These are phyloP conservation scores for Pythium apleroticum DNA, from an alignment of 352 stramenopile species.

Conservation along the genomic window DNA sequence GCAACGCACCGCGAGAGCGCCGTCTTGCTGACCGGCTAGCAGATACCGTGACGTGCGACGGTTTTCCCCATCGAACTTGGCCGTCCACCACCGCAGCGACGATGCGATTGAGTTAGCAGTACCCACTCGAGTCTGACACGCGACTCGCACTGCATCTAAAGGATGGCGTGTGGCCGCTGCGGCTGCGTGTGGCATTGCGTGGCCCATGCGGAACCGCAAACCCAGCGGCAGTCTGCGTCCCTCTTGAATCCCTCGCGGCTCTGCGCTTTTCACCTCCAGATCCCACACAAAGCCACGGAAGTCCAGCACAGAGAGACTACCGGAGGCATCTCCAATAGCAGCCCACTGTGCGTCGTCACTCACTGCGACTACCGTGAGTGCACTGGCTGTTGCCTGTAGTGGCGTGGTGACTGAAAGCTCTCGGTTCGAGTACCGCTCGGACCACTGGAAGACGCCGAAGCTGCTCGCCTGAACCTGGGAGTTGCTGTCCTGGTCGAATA, in stretches of 20 bases:
- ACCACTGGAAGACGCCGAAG: slow-evolving; percentile 53
- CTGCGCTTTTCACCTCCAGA: background rate
- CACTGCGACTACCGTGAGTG: slow-evolving; percentile 24
- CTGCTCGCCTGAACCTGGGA: slow-evolving; percentile 6
- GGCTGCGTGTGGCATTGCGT: slow-evolving; percentile 6
- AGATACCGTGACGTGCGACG: slow-evolving; percentile 5
- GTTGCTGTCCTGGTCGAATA: slow-evolving; percentile 21
- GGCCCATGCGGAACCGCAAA: slow-evolving; percentile 33
- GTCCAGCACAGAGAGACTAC: slow-evolving; percentile 36
- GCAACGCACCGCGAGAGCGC: slow-evolving; percentile 9
- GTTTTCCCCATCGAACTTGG: background rate
- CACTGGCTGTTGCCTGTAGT: slow-evolving; percentile 10
- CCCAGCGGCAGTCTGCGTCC: slow-evolving; percentile 35
- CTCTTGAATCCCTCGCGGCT: background rate
- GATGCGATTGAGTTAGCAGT: background rate
- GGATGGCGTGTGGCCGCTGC: slow-evolving; percentile 26
- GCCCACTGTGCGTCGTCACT: slow-evolving; percentile 38
- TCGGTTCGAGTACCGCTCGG: slow-evolving; percentile 55
- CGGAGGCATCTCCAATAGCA: slow-evolving; percentile 28
- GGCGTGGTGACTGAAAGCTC: slow-evolving; percentile 39
- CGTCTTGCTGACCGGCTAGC: slow-evolving; percentile 18
- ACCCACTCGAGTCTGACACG: slow-evolving; percentile 1
- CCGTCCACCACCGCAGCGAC: slow-evolving; percentile 18
- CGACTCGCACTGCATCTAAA: slow-evolving; percentile 37
- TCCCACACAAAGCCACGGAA: slow-evolving; percentile 33